Base-by-base conservation (phyloP, 148 eudicot genomes). In the Rhododendron mucronatum region DNA sequence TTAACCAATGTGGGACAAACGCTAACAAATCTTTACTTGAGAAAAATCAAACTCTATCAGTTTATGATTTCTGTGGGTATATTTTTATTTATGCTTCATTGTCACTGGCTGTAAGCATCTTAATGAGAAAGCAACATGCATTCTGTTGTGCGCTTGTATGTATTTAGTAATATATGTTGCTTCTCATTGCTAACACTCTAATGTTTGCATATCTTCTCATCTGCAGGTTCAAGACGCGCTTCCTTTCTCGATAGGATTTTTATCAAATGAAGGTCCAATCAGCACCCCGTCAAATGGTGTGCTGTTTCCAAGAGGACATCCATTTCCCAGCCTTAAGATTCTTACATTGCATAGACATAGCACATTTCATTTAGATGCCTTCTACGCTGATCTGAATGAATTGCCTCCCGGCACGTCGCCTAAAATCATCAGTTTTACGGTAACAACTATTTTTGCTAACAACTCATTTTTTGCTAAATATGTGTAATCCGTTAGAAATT, bases 201-300 rank as follows among this genome's bases (percentile, higher is more conserved):
- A 83, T 74, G 26, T 74, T 87, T 78, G 45, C 78, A 83, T 63
- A 45, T 82, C 37, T 87, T 83, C 35, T 83, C 53, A 55, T 84
- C 84, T 91, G 50, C 94, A 95, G 99, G 95, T 95, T 77, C 95
- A 93, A 87, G 99, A 94, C 87, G 89, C 93, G 30, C 90, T 93
- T 86, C 98, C 99, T 73, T 97, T 94, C 89, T 91, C 95, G 45
- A 88, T 97, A 45, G 96, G 95, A 73, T 84, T 97, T 77, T 82
- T 88, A 85, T 86, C 89, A 74, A 93, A 91, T 87, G 91, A 91
- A 87, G 93, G 91, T 84, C 93, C 93, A 69, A 86, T 91, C 81
- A 77, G 86, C 69, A 88, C 93, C 16, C 87, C 84, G 55, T 86
- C 92, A 23, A 92, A 89, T 85, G 89, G 86, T n/a, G 83, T 87